Evolutionary conservation across 208 protist species (phyloP), one percentile per base, ranked within the genome.

Genomic region (Acanthamoeba polyphaga): DNA sequence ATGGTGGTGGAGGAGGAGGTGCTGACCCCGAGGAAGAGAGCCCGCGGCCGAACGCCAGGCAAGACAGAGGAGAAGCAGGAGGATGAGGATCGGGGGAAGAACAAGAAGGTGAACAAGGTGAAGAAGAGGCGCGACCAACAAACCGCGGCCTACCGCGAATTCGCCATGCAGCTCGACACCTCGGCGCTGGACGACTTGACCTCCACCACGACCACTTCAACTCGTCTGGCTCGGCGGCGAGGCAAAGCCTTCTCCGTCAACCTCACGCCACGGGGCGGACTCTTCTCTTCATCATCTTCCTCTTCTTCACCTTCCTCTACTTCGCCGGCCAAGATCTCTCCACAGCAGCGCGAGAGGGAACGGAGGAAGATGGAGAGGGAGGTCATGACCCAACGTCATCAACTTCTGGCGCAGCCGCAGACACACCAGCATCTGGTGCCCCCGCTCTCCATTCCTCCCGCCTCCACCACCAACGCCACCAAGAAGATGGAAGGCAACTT

Each of bases 291-390:
- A 6, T 68, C 62, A 1, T 22, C 62, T 29, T 68, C 62, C 2
- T 13, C 62, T 29, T 68, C 62, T 29, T 80, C 72, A 6, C 2
- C 72, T 49, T 80, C 72, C 17, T 51, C 72, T 49, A 68, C 62
- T 1, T 68, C 62, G 62, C 62, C 62, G 15, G 32, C 34, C 15
- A 80, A 80, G 10, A 46, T 80, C 3, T 49, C 72, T 12, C 72
- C 72, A 27, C 34, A 51, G 72, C 72, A 46, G 29, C 72, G 72
- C 29, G 72, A 80, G 32, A 19, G 72, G 29, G 72, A 80, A 49
- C 29, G 72, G 9, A 34, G 72, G 72, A 9, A 80, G 72, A 80
- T 80, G 29, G 72, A 80, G 34, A 17, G 72, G 29, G 72, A 80
- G 72, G 32, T 80, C 34, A 19, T 80, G 34, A 38, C 29, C 2